Evolutionary conservation across 805 yeast species (phyloP), one percentile per base, ranked within the genome.

Genomic region (Kluyveromyces aestuarii): DNA sequence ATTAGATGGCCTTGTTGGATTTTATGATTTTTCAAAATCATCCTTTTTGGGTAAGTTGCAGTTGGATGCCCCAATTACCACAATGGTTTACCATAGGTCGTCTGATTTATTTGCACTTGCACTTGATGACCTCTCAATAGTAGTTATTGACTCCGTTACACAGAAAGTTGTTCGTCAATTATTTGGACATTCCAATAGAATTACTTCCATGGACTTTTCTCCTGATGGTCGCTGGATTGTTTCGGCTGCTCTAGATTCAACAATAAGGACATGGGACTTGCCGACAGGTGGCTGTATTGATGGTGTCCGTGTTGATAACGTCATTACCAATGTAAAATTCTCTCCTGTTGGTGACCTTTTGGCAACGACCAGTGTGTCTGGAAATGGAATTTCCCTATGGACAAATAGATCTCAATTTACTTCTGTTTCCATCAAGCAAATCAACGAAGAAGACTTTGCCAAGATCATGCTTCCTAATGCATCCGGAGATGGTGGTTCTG

Each of bases 201-300:
- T 93, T 54, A 89, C 97, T 0, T 76, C 87, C 1, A 66, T 91
- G 63, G 97, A 87, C 63, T 91, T 93, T 61, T 82, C 95, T 3
- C 95, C 96, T 5, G 91, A 90, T 64, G 98, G 97, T 36, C 80
- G 97, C 64, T 93, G 98, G 97, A 70, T 93, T 36, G 81, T 93
- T 8, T 80, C 93, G 21, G 81, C 87, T 1, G 76, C 89, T 0
- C 72, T 89, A 51, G 99, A 93, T 63, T 75, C 87, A 2, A 89
- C 98, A 0, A 73, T 93, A 44, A 79, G 99, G 60, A 88, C 96
- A 0, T 93, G 98, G 98, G 98, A 93, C 65, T 76, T 93, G 51
- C 98, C 98, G 40, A 85, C 96, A 1, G 98, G 99, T 44, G 87
- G 90, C 1, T 91, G 98, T 66, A 88, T 93, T 49, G 99, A 93